Evolutionary conservation across 148 eudicot species (phyloP), one percentile per base, ranked within the genome.

Genomic region (Fagopyrum homotropicum): DNA sequence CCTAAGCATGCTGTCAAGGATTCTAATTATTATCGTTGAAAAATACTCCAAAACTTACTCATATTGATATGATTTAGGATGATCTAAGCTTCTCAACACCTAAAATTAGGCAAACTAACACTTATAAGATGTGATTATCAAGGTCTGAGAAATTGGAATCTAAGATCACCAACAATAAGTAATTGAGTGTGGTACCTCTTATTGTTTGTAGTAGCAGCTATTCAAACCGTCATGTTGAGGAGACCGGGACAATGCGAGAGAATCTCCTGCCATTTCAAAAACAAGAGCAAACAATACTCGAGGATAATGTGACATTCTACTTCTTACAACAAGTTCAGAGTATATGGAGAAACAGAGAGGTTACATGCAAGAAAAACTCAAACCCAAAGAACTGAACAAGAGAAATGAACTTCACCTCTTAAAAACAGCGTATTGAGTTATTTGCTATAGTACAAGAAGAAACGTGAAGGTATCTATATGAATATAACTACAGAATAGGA

Each of bases 1-100:
- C 45, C 35, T 12, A 60, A 40, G 35, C 66, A 60, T 60, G 7
- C 22, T 22, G 66, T 26, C 66, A 60, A 60, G 3, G 35, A 60
- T 60, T 60, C 66, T 60, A 60, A 22, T 60, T 60, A 60, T 60
- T 22, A 60, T 60, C 2, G 40, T 60, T 26, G 66, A 60, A 22
- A 26, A 9, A 0, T 6, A 4, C 4, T 59, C 7, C 7, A 60
- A 0, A 19, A 60, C 7, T 60, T 3, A 22, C 26, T 60, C 8
- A 60, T 60, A 60, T 35, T 59, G n/a, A 59, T 35, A 59, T 19
- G 64, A 57, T 57, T 51, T 57, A 57, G 64, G 7, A 19, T 57
- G 63, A 59, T 59, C 64, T 60, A 7, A 60, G 40, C 19, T 4
- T 3, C n/a, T 52, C 6, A 52, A 52, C 57, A 52, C n/a, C 17